Percentiles rank a stretch among this genome's conserved stretches.
phyloP scores from a whole-genome alignment of 192 early-diverging fungal genomes.

The Mortierella hygrophila region DNA sequence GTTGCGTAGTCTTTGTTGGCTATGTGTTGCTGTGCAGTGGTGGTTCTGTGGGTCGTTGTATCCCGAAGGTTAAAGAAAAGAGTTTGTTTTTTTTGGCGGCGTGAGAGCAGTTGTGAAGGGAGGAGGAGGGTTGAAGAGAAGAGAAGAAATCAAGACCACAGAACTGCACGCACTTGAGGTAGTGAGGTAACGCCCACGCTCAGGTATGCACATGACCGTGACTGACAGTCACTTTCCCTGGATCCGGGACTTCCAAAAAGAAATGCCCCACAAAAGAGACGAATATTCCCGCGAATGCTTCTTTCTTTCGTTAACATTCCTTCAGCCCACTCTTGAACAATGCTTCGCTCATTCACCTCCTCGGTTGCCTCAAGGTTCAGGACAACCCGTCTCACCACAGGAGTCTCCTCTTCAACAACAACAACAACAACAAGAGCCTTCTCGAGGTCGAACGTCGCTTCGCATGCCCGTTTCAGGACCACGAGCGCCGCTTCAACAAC shows the following conservation, averaged over 20 bases:
- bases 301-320: not conserved
- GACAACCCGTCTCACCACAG: not conserved
- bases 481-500: not conserved
- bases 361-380: not conserved
- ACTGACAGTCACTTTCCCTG: not conserved
- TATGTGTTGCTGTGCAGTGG: not conserved
- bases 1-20: not conserved
- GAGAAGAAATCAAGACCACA: not conserved
- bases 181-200: not conserved
- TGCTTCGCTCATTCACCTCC: constrained; percentile 9
- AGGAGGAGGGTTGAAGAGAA: not conserved
- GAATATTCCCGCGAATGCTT: not conserved
- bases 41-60: not conserved
- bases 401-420: not conserved
- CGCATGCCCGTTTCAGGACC: not conserved
- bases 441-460: not conserved
- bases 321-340: not conserved
- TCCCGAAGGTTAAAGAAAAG: not conserved
- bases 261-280: too few relatives aligned
- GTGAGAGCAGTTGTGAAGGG: not conserved
- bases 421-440: not conserved
- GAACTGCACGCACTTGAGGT: too few relatives aligned
- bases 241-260: not conserved
- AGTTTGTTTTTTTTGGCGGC: too few relatives aligned
- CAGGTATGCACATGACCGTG: not conserved